phyloP scores from a whole-genome alignment of 495 filamentous ascomycete genomes.

The Neurospora sp. region DNA sequence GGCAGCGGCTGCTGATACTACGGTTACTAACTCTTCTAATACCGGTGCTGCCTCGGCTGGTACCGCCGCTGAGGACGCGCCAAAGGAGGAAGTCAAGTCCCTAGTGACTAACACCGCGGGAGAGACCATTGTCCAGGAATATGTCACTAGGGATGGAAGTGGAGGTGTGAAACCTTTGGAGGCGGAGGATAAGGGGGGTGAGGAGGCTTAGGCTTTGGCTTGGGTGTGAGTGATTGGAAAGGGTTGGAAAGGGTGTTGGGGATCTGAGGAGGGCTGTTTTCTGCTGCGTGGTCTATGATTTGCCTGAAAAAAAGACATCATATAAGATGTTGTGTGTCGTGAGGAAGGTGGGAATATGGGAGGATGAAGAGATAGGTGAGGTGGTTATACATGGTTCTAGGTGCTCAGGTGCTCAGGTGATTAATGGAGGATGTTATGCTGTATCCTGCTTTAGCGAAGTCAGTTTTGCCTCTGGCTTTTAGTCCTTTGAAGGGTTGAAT shows the following conservation, averaged over 20 bases:
- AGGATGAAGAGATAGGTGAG: not conserved
- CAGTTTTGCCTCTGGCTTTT: not conserved
- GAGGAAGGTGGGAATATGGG: too few relatives aligned
- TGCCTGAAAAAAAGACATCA: too few relatives aligned
- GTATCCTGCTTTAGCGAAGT: not conserved
- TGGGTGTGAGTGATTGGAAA: not conserved
- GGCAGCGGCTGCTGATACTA: not conserved
- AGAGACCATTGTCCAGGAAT: slow-evolving; percentile 37
- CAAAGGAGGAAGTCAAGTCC: slow-evolving; percentile 17
- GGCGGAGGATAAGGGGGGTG: slow-evolving; percentile 26
- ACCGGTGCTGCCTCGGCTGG: not conserved
- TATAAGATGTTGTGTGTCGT: not conserved
- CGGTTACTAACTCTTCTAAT: not conserved
- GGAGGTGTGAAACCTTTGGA: slow-evolving; percentile 9
- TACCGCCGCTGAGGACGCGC: too few relatives aligned
- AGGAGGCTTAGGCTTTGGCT: slow-evolving; percentile 9
- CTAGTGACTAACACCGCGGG: slow-evolving; percentile 49
- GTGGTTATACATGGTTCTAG: not conserved
- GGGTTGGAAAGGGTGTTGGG: not conserved
- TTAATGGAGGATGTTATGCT: not conserved
- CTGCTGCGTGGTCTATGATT: too few relatives aligned
- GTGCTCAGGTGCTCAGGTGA: not conserved
- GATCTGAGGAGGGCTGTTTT: too few relatives aligned
- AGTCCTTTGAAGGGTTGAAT: not conserved
- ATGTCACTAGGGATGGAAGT: slow-evolving; percentile 23